Percentiles rank a stretch among this genome's conserved stretches.
phyloP scores from a whole-genome alignment of 192 early-diverging fungal genomes.

The Allomyces macrogynus region DNA sequence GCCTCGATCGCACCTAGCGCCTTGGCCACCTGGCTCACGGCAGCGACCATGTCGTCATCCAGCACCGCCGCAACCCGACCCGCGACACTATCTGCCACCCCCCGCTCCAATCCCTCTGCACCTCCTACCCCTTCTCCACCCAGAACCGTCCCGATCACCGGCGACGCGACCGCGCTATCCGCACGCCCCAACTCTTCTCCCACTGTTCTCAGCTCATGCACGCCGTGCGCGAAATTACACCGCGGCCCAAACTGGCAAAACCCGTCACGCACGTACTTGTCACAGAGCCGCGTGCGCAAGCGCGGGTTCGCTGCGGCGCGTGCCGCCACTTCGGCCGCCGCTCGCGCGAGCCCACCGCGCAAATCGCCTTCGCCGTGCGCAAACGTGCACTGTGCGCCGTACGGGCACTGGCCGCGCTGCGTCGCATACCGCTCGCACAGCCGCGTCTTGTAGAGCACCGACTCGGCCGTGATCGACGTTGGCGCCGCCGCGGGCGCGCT shows the following conservation, averaged over 20 bases:
- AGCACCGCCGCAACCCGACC: too few relatives aligned
- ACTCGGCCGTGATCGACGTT: conserved; percentile 17
- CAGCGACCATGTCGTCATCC: too few relatives aligned
- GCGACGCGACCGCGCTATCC: too few relatives aligned
- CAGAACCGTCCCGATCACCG: too few relatives aligned
- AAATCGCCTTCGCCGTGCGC: conserved; percentile 52
- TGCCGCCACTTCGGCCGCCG: conserved; percentile 8
- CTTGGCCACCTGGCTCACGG: too few relatives aligned
- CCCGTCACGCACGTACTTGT: conserved; percentile 52
- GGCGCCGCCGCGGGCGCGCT: too few relatives aligned
- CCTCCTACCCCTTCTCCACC: too few relatives aligned
- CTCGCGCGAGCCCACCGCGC: conserved; percentile 24
- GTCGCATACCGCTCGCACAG: conserved; percentile 66
- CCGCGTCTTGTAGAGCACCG: conserved; percentile 69
- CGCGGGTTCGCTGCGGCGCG: conserved; percentile 33
- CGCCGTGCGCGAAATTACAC: conserved; percentile 56
- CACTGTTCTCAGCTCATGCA: conserved; percentile 9
- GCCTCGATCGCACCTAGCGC: too few relatives aligned
- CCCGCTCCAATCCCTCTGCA: too few relatives aligned
- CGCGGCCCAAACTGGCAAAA: conserved; percentile 69
- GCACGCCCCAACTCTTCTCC: too few relatives aligned
- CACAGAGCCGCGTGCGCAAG: conserved; percentile 67
- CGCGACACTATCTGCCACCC: too few relatives aligned
- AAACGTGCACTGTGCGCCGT: conserved; percentile 49
- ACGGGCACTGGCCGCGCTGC: conserved; percentile 45